Percentiles rank a stretch among this genome's conserved stretches.
Conservation (phyloP, 129 eudicot species). For the Tagetes erecta region DNA sequence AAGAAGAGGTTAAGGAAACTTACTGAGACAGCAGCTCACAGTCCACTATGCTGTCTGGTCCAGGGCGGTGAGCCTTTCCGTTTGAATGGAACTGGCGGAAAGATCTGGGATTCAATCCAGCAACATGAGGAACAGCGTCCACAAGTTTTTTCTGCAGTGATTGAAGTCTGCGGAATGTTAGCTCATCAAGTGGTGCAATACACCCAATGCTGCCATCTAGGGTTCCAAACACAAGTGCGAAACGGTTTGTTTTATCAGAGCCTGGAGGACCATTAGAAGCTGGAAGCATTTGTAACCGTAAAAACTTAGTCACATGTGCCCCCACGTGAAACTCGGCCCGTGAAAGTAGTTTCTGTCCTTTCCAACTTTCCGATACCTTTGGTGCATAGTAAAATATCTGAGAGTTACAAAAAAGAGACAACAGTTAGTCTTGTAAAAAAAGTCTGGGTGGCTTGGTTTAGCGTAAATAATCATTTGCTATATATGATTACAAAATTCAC, state of each 20-base stretch:
- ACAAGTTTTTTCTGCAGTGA: slow-evolving; percentile 93
- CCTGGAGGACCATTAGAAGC: slow-evolving; percentile 49
- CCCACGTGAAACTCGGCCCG: slow-evolving; percentile 97
- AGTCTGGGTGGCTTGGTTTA: not conserved
- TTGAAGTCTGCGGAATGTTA: slow-evolving; percentile 88
- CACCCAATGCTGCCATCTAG: slow-evolving; percentile 97
- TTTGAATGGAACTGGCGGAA: slow-evolving; percentile 85
- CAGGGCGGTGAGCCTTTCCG: slow-evolving; percentile 98
- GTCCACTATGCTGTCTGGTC: slow-evolving; percentile 93
- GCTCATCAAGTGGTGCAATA: slow-evolving; percentile 93
- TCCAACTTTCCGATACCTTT: slow-evolving; percentile 91
- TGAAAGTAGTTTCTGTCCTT: slow-evolving; percentile 95
- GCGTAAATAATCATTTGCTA: not conserved
- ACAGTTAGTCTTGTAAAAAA: slow-evolving; percentile 4
- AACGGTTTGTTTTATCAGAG: slow-evolving; percentile 89
- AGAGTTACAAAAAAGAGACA: not conserved
- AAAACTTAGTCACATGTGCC: slow-evolving; percentile 84
- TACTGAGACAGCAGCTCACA: slow-evolving; percentile 87
- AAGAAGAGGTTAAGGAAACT: slow-evolving; percentile 36
- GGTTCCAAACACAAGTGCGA: slow-evolving; percentile 80
- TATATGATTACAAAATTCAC: not conserved
- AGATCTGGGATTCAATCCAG: slow-evolving; percentile 91
- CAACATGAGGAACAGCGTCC: slow-evolving; percentile 88
- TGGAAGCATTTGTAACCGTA: slow-evolving; percentile 89
- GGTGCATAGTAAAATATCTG: slow-evolving; percentile 95